Conservation (phyloP, 305 asterid genomes). For the Rubia occidens region DNA sequence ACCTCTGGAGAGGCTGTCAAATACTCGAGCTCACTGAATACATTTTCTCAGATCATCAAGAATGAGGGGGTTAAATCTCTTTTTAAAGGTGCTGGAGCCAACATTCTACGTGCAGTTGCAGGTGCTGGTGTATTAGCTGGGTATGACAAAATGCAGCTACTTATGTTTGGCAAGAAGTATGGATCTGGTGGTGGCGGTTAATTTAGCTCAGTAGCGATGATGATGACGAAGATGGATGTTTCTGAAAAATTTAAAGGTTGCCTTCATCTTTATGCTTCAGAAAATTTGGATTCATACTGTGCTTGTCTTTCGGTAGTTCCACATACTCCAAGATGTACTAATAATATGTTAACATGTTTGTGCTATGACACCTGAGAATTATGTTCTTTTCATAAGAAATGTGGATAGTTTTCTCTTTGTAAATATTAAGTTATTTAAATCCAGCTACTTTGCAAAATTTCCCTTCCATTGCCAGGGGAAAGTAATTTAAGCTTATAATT, state of each 20-base stretch:
- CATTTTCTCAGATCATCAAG: constrained; percentile 24
- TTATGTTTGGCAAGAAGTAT: constrained; percentile 24
- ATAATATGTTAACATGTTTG: too few species aligned
- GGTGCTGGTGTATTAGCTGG: constrained; percentile 34
- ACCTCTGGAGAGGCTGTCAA: constrained; percentile 29
- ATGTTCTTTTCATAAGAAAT: neutral
- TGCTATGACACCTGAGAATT: too few species aligned
- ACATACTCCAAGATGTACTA: too few species aligned
- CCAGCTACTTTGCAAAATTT: neutral
- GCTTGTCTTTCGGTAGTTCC: too few species aligned
- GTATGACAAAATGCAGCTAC: constrained; percentile 29
- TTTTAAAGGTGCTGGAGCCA: constrained; percentile 32
- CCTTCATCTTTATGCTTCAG: too few species aligned
- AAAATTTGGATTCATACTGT: too few species aligned
- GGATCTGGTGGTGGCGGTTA: too few species aligned
- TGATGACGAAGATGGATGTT: too few species aligned
- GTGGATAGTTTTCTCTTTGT: neutral
- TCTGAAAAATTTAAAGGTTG: too few species aligned
- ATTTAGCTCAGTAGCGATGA: too few species aligned
- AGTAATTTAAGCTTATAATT: too few species aligned
- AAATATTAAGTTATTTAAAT: neutral
- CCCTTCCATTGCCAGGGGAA: neutral
- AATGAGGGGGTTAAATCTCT: constrained; percentile 26
- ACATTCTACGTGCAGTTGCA: constrained; percentile 27
- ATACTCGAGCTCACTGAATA: constrained; percentile 21